A percentile compares a stretch with the other conserved stretches of the same genome.
Conservation (phyloP, 1,284 basidiomycete genomes). For the Pascua sp. region DNA sequence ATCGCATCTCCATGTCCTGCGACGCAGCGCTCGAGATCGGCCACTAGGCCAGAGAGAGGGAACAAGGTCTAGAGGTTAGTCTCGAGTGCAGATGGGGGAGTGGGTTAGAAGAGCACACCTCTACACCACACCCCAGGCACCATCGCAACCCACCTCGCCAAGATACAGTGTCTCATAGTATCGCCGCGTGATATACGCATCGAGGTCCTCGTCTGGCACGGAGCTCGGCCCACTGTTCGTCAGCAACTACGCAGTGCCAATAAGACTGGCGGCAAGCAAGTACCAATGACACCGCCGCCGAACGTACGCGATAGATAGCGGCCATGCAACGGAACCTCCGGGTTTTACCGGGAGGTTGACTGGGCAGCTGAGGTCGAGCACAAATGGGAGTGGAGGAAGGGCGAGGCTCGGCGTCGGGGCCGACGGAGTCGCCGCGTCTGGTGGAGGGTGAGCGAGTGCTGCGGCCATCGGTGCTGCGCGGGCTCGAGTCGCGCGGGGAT, state of each 20-base stretch:
- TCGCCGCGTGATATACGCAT: constrained; percentile 21
- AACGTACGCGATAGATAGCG: constrained; percentile 30
- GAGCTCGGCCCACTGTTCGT: constrained; percentile 23
- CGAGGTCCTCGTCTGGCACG: constrained; percentile 11
- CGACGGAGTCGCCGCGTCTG: neutral
- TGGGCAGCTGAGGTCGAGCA: constrained; percentile 34
- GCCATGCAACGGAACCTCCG: constrained; percentile 22
- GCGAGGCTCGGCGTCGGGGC: neutral
- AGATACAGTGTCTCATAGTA: constrained; percentile 42
- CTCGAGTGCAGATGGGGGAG: too few relatives aligned
- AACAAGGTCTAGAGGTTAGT: constrained; percentile 21
- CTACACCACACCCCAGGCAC: neutral
- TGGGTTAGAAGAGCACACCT: too few relatives aligned
- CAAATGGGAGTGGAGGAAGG: constrained; percentile 21
- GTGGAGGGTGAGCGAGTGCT: neutral
- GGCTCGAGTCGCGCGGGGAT: too few relatives aligned
- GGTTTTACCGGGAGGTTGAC: constrained; percentile 21
- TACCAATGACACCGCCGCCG: neutral
- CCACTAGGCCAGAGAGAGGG: constrained; percentile 27
- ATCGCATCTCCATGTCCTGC: neutral
- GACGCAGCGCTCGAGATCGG: constrained; percentile 22
- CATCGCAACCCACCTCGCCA: constrained; percentile 27
- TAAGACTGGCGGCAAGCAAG: too few relatives aligned
- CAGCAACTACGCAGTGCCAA: neutral
- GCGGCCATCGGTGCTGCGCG: neutral